phyloP scores from a whole-genome alignment of 306 rosid species.

The Cicer bijugum region DNA sequence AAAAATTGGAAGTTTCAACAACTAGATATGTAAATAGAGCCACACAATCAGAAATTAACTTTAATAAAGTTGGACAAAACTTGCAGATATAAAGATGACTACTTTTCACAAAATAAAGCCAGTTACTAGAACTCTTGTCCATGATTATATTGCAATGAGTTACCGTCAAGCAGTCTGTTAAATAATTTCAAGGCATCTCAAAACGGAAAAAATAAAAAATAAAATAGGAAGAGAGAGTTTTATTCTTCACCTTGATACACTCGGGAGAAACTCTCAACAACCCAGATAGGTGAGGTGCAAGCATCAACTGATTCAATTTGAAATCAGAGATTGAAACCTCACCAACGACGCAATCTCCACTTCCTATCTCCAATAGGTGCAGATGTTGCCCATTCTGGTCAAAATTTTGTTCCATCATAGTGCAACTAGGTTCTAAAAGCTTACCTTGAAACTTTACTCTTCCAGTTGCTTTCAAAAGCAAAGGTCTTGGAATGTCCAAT shows the following conservation, averaged over 20 bases:
- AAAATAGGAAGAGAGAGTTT: conserved; percentile 26
- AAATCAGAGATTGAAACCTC: conserved; percentile 81
- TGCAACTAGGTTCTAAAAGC: conserved; percentile 59
- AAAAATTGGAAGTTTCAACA: conserved; percentile 43
- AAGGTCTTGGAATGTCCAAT: conserved; percentile 82
- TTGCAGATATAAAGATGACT: conserved; percentile 4
- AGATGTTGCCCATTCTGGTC: conserved; percentile 49
- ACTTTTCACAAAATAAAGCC: conserved; percentile 16
- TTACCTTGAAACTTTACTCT: conserved; percentile 84
- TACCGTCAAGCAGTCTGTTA: neutral
- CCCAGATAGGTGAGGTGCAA: conserved; percentile 88
- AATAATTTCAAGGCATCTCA: neutral
- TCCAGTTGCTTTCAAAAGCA: conserved; percentile 60
- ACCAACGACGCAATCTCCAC: conserved; percentile 64
- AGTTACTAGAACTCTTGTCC: neutral
- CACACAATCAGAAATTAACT: conserved; percentile 28
- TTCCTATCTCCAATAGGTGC: conserved; percentile 52
- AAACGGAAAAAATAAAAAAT: neutral
- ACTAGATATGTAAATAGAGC: conserved; percentile 13
- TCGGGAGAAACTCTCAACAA: conserved; percentile 65
- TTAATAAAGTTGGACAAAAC: neutral
- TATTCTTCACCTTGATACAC: conserved; percentile 68
- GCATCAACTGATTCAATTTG: conserved; percentile 87
- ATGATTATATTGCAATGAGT: neutral
- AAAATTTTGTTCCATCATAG: conserved; percentile 53